phyloP scores from a whole-genome alignment of 1,284 basidiomycete genomes.

The Trametes versicolor region DNA sequence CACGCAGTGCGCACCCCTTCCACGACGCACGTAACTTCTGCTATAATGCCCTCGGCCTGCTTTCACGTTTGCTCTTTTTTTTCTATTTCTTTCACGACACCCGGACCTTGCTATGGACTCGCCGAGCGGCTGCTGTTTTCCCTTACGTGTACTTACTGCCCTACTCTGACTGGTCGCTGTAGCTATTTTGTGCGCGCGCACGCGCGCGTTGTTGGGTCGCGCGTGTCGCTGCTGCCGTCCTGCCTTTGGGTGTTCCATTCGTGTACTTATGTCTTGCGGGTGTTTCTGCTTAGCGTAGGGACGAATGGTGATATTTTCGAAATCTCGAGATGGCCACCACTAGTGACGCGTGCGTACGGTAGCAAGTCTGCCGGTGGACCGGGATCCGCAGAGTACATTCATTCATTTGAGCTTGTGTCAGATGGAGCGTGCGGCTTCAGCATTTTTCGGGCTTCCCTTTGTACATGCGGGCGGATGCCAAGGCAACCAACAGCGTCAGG shows the following conservation, averaged over 20 bases:
- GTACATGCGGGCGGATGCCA: background rate
- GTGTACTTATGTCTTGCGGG: background rate
- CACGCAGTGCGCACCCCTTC: background rate
- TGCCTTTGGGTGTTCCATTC: slow-evolving; percentile 1
- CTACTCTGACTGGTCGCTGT: slow-evolving; percentile 10
- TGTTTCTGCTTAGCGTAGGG: background rate
- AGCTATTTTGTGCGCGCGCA: slow-evolving; percentile 7
- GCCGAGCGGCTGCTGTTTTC: slow-evolving; percentile 21
- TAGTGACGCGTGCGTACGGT: background rate
- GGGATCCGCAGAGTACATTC: too few species aligned
- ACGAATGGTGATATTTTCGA: slow-evolving; percentile 10
- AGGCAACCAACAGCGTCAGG: background rate
- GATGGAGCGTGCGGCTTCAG: background rate
- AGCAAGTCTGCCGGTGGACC: background rate
- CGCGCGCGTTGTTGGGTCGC: slow-evolving; percentile 1
- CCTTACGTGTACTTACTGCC: background rate
- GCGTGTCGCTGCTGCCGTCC: slow-evolving; percentile 12
- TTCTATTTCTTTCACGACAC: slow-evolving; percentile 24
- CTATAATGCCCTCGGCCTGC: slow-evolving; percentile 25
- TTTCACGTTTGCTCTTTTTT: slow-evolving; percentile 7
- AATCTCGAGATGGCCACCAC: background rate
- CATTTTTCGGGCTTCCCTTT: background rate
- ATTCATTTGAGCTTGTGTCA: background rate
- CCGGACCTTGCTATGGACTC: slow-evolving; percentile 29
- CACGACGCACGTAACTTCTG: slow-evolving; percentile 1